Base-by-base conservation (phyloP, 495 filamentous ascomycete genomes). In the Hypoxylon cercidicola region DNA sequence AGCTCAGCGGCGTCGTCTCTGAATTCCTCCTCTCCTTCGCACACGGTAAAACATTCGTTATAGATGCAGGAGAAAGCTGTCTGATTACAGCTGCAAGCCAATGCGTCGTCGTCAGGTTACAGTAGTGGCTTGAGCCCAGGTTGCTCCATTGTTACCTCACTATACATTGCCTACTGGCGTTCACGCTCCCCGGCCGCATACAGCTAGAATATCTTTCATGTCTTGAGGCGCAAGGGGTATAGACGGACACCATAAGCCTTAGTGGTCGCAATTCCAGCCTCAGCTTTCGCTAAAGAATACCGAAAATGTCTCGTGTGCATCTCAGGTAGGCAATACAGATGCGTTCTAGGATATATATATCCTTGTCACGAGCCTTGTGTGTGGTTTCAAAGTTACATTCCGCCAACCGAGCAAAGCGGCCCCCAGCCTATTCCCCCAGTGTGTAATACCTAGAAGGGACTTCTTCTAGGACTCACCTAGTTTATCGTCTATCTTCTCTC, bases 71-170 rank as follows among this genome's bases (percentile, higher is more conserved):
- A 52, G 40, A 54, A 50, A 20, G 40, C 32, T 56, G 49, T 55
- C 55, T 60, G 50, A 55, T 41, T 41, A 49, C 35, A 55, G 25
- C 49, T 50, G 23, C 19, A 21, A 25, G 28, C 32, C 16, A 30
- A 32, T 54, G 60, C 55, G 39, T 64, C 56, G 35, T 30, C 32
- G 20, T 50, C 60, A 34, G 49, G 65, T 63, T 60, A 47, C 60
- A 64, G 16, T 56, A 25, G 65, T 68, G 65, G 65, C 65, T 68
- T 63, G 55, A 56, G 44, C 48, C 65, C 47, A 64, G 65, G 55
- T 63, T 64, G 55, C 43, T 55, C 60, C 32, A 60, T 68, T 64
- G 60, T 63, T 60, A 63, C 65, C 46, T 64, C 56, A 43, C 55
- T 25, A 37, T 62, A 37, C 37, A 32, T 60, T 60, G 37, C 60